Evolutionary conservation across 1,284 basidiomycete species (phyloP).

Genomic region (Leccinum pachyderme): DNA sequence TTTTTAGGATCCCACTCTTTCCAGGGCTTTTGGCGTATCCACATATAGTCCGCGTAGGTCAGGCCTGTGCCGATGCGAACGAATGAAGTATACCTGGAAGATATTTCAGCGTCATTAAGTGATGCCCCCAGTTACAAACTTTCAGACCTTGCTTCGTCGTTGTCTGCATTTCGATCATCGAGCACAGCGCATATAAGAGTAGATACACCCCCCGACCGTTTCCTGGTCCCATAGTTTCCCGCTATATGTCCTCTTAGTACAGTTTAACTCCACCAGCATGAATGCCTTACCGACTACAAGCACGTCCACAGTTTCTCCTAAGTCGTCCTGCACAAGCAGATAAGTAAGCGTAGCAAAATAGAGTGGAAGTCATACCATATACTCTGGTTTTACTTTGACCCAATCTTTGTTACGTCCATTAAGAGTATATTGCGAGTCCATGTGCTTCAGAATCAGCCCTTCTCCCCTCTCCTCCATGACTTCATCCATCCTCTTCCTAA

Average conservation of each 20-base stretch:
- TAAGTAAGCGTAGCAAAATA: not conserved
- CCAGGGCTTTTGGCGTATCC: conserved; percentile 76
- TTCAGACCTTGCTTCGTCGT: conserved; percentile 61
- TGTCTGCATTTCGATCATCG: conserved; percentile 59
- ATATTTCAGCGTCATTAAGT: not conserved
- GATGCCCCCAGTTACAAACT: not conserved
- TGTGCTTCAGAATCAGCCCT: conserved; percentile 89
- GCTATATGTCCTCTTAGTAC: conserved; percentile 36
- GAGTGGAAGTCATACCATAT: conserved; percentile 60
- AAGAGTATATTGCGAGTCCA: conserved; percentile 73
- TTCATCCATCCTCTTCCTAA: conserved; percentile 74
- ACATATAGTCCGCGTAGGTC: conserved; percentile 80
- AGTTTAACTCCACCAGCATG: not conserved
- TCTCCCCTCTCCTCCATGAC: conserved; percentile 84
- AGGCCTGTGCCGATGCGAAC: conserved; percentile 86
- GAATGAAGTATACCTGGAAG: conserved; percentile 69
- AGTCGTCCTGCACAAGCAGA: conserved; percentile 60
- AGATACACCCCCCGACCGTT: conserved; percentile 78
- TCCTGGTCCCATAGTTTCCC: conserved; percentile 72
- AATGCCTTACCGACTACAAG: conserved; percentile 73
- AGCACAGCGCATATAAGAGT: conserved; percentile 74
- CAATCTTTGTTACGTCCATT: conserved; percentile 87
- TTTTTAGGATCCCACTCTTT: conserved; percentile 66
- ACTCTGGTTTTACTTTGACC: conserved; percentile 95
- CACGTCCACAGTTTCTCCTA: conserved; percentile 87